These are phyloP conservation scores for Colletotrichum somersetense DNA, from an alignment of 2,329 filamentous ascomycete genomes.

Conservation along the genomic window DNA sequence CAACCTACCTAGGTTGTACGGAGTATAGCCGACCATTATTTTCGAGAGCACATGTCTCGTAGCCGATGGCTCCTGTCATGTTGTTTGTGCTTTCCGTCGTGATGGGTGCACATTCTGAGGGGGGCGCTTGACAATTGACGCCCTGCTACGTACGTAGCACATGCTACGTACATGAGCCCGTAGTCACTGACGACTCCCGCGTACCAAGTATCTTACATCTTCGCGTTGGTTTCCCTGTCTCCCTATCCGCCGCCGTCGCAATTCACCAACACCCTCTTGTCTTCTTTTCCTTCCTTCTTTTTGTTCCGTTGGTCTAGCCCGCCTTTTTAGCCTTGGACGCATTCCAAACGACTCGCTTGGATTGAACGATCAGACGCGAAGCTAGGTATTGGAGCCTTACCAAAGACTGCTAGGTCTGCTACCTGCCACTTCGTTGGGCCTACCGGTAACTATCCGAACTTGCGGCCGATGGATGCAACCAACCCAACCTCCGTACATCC, in stretches of 20 bases:
- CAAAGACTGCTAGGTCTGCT: constrained; percentile 4
- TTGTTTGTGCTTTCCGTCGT: background rate
- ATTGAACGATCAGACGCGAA: background rate
- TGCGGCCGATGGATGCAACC: constrained; percentile 23
- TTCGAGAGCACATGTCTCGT: constrained; percentile 15
- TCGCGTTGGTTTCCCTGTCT: too few species aligned
- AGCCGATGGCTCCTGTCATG: background rate
- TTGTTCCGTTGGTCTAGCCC: background rate
- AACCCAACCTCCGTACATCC: constrained; percentile 15
- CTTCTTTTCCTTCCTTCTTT: background rate
- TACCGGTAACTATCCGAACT: background rate
- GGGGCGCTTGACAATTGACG: background rate
- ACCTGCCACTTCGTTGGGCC: background rate
- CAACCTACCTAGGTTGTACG: too few species aligned
- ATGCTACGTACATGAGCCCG: constrained; percentile 8
- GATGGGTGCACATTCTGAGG: background rate
- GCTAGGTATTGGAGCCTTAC: constrained; percentile 28
- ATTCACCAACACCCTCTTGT: background rate
- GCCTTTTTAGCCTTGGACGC: constrained; percentile 4
- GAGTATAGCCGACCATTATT: background rate
- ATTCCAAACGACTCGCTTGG: constrained; percentile 6
- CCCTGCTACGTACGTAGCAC: background rate
- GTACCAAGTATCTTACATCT: constrained; percentile 5
- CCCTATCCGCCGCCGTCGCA: background rate
- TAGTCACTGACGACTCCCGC: background rate